Percentiles rank a stretch among this genome's conserved stretches.
Evolutionary conservation across 768 basidiomycete species (phyloP).

Genomic region (Termitomyces sp.): DNA sequence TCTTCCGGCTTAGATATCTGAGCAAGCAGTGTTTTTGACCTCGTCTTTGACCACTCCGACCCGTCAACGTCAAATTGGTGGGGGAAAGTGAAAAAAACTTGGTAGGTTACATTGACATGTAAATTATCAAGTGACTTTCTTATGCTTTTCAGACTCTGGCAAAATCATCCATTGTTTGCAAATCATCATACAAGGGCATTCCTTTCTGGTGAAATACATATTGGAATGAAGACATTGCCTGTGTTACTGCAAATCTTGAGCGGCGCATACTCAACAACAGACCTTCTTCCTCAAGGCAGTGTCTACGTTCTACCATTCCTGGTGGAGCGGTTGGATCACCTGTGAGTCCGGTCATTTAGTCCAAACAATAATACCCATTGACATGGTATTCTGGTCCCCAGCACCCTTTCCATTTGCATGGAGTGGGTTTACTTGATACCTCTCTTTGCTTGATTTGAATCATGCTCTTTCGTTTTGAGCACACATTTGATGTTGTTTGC

Average conservation of each 20-base stretch:
- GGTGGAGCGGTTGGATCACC: constrained; percentile 26
- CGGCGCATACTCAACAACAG: too few relatives aligned
- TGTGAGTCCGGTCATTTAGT: constrained; percentile 8
- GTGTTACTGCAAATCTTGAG: too few relatives aligned
- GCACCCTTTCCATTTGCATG: too few relatives aligned
- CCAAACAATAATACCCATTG: constrained; percentile 1
- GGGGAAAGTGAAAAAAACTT: constrained; percentile 52
- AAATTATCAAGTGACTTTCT: background rate
- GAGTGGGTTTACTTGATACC: background rate
- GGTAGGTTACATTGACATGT: constrained; percentile 30
- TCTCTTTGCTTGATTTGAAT: background rate
- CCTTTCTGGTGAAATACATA: constrained; percentile 86
- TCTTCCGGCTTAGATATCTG: constrained; percentile 67
- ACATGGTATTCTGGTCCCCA: background rate
- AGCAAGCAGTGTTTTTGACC: constrained; percentile 73
- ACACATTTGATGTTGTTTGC: too few relatives aligned
- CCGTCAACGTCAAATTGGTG: constrained; percentile 30
- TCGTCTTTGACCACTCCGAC: constrained; percentile 53
- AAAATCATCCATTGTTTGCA: constrained; percentile 71
- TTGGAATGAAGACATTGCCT: constrained; percentile 71
- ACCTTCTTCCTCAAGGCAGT: too few relatives aligned
- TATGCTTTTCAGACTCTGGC: constrained; percentile 51
- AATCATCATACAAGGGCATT: constrained; percentile 92
- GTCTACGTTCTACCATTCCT: constrained; percentile 36
- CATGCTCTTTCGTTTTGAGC: background rate